Evolutionary conservation across 306 rosid species (phyloP), one percentile per base, ranked within the genome.

Genomic region (Arachis hypogaea): DNA sequence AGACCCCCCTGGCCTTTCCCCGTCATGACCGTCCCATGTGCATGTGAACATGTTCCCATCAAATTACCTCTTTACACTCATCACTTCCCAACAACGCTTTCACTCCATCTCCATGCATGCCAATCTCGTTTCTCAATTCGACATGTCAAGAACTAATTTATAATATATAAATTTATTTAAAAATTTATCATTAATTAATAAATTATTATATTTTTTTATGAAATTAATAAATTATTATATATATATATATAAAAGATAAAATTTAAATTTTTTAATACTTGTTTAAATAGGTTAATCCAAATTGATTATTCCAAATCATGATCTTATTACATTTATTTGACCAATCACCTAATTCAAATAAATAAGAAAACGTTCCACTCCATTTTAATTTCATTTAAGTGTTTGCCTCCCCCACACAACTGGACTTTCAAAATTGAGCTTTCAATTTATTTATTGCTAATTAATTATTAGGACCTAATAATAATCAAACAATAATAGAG

Each of bases 1-100:
- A 68, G 81, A 59, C 91, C 86, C 83, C 73, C 46, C 46, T 43
- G 7, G 7, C 46, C 46, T 7, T 43, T n/a, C 29, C 28, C 16
- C 9, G 38, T n/a, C 29, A 52, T 54, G 79, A 84, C 96, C 96
- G 96, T 87, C 93, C 97, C 93, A 89, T 90, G 86, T 82, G 90
- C 98, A 89, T 90, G 91, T 93, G 87, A 82, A 71, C 63, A 38
- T 84, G 93, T 87, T 86, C 51, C 84, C 74, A 71, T 81, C 88
- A 72, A 77, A 63, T 70, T 75, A 70, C 78, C 66, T 71, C 38
- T 71, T 82, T 72, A 58, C 65, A 14, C 28, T 72, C 73, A 50
- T 3, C 65, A 33, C 38, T 33, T 33, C 38, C 38, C 38, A 16
- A 38, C 71, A 33, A 69, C 49, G 61, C 52, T 69, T 47, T 70